These are phyloP conservation scores for Fusarium equiseti DNA, from an alignment of 2,329 filamentous ascomycete species.

Conservation along the genomic window DNA sequence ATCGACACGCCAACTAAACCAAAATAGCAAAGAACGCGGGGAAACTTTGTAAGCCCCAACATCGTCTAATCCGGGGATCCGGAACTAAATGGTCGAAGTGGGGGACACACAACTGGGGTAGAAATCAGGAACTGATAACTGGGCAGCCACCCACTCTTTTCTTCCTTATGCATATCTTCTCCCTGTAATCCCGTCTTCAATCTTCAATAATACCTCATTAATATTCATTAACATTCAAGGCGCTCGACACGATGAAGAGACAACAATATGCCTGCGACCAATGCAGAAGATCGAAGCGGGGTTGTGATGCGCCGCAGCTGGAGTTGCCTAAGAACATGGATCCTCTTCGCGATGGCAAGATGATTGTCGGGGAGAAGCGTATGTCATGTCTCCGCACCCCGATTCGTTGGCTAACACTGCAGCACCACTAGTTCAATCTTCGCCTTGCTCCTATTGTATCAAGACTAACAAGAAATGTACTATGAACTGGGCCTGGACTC, in stretches of 20 bases:
- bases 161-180: neutral
- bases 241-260: constrained; percentile 14
- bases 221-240: too few relatives aligned
- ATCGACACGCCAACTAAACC: constrained; percentile 13
- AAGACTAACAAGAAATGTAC: constrained; percentile 50
- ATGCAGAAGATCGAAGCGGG: constrained; percentile 26
- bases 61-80: constrained; percentile 26
- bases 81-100: constrained; percentile 4
- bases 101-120: neutral
- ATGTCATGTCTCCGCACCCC: neutral
- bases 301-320: constrained; percentile 23
- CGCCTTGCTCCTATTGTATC: constrained; percentile 48
- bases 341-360: constrained; percentile 7
- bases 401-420: neutral
- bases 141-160: neutral
- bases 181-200: neutral
- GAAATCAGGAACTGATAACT: constrained; percentile 2
- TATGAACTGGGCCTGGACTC: constrained; percentile 45
- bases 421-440: constrained; percentile 12
- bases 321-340: constrained; percentile 14
- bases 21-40: constrained; percentile 22
- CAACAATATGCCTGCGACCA: constrained; percentile 29
- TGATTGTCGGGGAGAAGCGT: constrained; percentile 33
- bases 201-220: neutral
- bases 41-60: constrained; percentile 7